Evolutionary conservation across 2,329 filamentous ascomycete species (phyloP), one percentile per base, ranked within the genome.

Genomic region (Fusarium sp.): DNA sequence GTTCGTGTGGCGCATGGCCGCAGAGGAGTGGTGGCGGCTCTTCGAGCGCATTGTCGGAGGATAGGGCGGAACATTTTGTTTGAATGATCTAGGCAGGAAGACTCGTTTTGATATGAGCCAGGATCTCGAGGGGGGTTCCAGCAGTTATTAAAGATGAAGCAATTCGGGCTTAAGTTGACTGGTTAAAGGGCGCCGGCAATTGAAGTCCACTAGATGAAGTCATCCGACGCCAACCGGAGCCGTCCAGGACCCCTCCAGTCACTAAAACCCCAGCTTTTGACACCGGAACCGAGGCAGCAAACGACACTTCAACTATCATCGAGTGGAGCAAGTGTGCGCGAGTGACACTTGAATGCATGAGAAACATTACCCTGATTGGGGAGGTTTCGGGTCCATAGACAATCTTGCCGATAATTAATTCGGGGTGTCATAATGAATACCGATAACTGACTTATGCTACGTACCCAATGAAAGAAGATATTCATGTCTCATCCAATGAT

Each of bases 31-130:
- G 50, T 12, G 20, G 68, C 64, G 49, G 71, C 64, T 52, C 47
- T 74, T 68, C 76, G 72, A 47, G 70, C 68, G 68, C 75, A 71
- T 54, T 73, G 72, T 70, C 78, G 75, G 38, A 79, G 70, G 27
- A 76, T 71, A 52, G 77, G 75, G 63, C 78, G 75, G 34, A 79
- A 76, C 79, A 80, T 79, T 49, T 32, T 66, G 64, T 56, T 46
- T 27, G 47, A 27, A 54, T 12, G 24, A 27, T 22, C 20, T 42
- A 45, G 10, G 24, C 30, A 29, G 22, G 40, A 24, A 42, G 53
- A 20, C 11, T 40, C 50, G 32, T 27, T 63, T 46, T 29, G 32
- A n/a, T 34, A 52, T 40, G 25, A 29, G 51, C 27, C 32, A 29
- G 40, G 40, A 59, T 43, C 34, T 44, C 20, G 38, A 42, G 38